Conservation (phyloP, 768 basidiomycete genomes). For the Pleurotus sapidus region DNA sequence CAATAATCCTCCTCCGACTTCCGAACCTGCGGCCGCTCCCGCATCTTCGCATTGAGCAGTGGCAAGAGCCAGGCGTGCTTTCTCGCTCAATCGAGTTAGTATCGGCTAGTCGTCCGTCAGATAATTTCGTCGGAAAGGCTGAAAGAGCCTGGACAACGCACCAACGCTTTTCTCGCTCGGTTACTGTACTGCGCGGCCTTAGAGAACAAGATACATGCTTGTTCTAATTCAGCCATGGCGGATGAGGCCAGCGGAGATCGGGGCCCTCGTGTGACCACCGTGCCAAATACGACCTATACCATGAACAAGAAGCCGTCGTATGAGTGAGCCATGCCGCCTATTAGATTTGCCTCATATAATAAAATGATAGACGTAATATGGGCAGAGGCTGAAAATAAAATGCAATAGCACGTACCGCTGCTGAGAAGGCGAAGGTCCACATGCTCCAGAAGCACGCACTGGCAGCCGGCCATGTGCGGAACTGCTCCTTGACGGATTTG, state of each 20-base stretch:
- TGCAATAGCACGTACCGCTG: constrained; percentile 35
- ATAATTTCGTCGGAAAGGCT: not conserved
- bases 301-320: not conserved
- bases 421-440: constrained; percentile 61
- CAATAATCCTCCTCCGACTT: constrained; percentile 35
- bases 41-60: constrained; percentile 35
- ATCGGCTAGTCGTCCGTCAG: constrained; percentile 42
- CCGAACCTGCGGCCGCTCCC: constrained; percentile 13
- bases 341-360: not conserved
- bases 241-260: constrained; percentile 61
- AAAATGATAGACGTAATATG: not conserved
- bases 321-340: not conserved
- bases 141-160: constrained; percentile 25
- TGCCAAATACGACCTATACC: constrained; percentile 69
- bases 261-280: constrained; percentile 74
- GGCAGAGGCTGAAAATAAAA: not conserved
- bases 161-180: constrained; percentile 64
- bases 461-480: constrained; percentile 40
- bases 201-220: constrained; percentile 63
- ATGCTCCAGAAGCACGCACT: constrained; percentile 56
- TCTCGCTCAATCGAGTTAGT: constrained; percentile 57
- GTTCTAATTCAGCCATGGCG: constrained; percentile 70
- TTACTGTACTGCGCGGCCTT: constrained; percentile 58
- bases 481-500: constrained; percentile 47
- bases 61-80: constrained; percentile 57